Evolutionary conservation across 148 eudicot genomes (phyloP).

Genomic region (Diospyros lotus): DNA sequence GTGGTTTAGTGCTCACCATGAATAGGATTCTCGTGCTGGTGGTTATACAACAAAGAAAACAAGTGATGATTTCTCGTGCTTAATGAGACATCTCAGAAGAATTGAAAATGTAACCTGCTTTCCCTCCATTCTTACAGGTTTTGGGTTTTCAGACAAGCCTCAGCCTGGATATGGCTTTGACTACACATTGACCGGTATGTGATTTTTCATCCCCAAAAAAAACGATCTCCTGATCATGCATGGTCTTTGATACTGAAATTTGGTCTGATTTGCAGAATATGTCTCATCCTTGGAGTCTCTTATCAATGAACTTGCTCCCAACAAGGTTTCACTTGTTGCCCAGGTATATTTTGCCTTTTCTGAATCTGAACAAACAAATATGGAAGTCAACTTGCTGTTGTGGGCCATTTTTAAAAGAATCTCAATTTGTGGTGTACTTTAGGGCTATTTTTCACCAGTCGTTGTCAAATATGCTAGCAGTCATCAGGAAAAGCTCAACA

Average conservation of each 20-base stretch:
- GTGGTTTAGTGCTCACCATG: not conserved
- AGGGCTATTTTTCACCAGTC: constrained; percentile 91
- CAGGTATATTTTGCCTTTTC: constrained; percentile 46
- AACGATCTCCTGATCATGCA: not conserved
- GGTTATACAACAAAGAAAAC: not conserved
- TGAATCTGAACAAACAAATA: not conserved
- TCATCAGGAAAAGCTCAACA: constrained; percentile 71
- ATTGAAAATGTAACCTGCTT: not conserved
- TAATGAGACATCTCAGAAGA: not conserved
- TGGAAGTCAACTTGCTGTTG: not conserved
- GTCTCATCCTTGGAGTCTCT: constrained; percentile 73
- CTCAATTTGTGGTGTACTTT: constrained; percentile 14
- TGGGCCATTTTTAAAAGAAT: not conserved
- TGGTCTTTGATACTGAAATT: not conserved
- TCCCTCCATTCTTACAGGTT: constrained; percentile 46
- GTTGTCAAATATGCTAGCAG: constrained; percentile 81
- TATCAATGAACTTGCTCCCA: constrained; percentile 48
- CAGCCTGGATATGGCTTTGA: constrained; percentile 92
- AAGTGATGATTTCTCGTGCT: too few species aligned
- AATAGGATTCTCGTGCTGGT: not conserved
- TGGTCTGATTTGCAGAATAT: constrained; percentile 54
- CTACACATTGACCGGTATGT: constrained; percentile 78
- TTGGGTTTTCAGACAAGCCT: constrained; percentile 98
- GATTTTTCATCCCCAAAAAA: not conserved
- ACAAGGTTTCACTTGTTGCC: constrained; percentile 75